Evolutionary conservation across 1,139 yeast genomes (phyloP), one percentile per base, ranked within the genome.

Genomic region (Wickerhamomyces sp.): DNA sequence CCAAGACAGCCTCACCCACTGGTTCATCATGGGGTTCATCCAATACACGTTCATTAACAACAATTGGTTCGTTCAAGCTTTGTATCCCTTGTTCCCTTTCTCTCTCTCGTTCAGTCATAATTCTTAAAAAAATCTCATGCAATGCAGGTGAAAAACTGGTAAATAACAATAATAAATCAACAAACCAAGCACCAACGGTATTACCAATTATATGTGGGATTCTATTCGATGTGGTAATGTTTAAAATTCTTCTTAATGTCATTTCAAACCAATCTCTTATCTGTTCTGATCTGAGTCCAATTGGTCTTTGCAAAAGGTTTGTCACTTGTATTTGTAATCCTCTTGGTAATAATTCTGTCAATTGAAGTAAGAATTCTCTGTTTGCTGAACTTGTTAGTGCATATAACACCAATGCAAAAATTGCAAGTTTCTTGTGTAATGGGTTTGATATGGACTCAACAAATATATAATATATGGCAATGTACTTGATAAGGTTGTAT

Each of bases 81-180:
- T 29, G 11, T 29, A 29, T 29, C 13, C 30, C 14, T 35, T 26
- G 13, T 35, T 35, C 30, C 23, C 37, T 35, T 26, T 13, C 37
- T 26, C 10, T 29, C 14, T 35, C 34, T 15, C 40, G 31, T 13
- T 47, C 49, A 11, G 32, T 33, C 34, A 42, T 11, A 4, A 33
- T 8, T 2, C 26, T 26, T 11, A 42, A 10, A 26, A 44, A 49
- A 27, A 40, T 32, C 1, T 26, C 45, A 34, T 50, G 52, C n/a
- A 52, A 15, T 1, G 36, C 33, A 10, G 52, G 53, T 2, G 40
- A 37, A 27, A 45, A 18, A 29, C 52, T 50, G 0, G 49, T 50
- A 27, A 46, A 41, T 43, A 47, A 48, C 13, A 50, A 26, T 1
- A 44, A 9, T 6, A 45, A 2, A 15, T 44, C 46, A 11, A 50